Base-by-base conservation (phyloP, 179 eudicot species). In the Silene vulgaris region DNA sequence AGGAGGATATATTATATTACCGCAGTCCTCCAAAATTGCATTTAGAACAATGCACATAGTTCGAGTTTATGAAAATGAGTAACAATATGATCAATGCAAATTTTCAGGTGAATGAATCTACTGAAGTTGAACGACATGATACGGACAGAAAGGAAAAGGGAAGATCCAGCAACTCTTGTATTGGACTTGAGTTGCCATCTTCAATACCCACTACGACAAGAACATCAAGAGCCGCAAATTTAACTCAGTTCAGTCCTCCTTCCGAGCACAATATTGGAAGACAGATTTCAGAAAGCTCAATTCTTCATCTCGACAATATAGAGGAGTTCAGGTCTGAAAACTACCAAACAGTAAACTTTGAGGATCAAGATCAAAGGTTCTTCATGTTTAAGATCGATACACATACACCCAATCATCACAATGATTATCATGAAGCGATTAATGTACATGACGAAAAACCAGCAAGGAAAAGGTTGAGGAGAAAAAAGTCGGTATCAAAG, bases 351-450 rank as follows among this genome's bases (percentile, higher is more conserved):
- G 54, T 54, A 0, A 61, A 75, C 26, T 21, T 29, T 19, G 26
- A 26, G 7, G 72, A 45, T 56, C 89, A 83, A 66, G 97, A 93
- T 76, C 91, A 87, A 67, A 85, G 97, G 75, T 71, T 87, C 7
- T 93, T 91, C 72, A 16, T 85, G 84, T 91, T 93, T 77, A 85
- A 80, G 65, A 9, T 52, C 48, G 32, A 52, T 16, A 16, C 63
- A 35, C 21, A 48, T 6, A 6, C 61, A 26, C 37, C 66, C 48
- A 5, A 61, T 9, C 61, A 8, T 19, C 19, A 76, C 81, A 63
- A 29, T 19, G 21, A 16, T 50, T 5, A 1, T 37, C 17, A 68
- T 30, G 35, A 30, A 4, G 35, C 35, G 23, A 60, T 32, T 65
- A 4, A 20, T 0, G 43, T 23, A 11, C 69, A 75, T 71, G 67